phyloP scores from a whole-genome alignment of 1,284 basidiomycete genomes.

The Ceratobasidium sp. region DNA sequence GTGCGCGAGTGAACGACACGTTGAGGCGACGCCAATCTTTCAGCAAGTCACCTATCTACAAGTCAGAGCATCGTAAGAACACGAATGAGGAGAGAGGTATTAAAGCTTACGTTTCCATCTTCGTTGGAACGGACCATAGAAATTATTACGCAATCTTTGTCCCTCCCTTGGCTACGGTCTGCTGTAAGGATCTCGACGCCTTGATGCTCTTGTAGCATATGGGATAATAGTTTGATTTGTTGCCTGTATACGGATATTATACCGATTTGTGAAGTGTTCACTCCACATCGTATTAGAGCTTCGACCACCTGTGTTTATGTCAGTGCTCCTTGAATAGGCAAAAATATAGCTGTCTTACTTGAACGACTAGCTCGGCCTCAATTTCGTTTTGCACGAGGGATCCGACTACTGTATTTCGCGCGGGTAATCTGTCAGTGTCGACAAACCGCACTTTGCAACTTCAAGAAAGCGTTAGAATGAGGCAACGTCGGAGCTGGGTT shows the following conservation, averaged over 20 bases:
- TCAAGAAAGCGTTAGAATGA: not conserved
- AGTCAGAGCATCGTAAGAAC: slow-evolving; percentile 42
- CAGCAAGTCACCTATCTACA: slow-evolving; percentile 88
- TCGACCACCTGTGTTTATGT: slow-evolving; percentile 57
- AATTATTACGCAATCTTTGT: slow-evolving; percentile 95
- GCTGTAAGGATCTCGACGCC: slow-evolving; percentile 92
- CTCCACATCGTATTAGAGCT: slow-evolving; percentile 74
- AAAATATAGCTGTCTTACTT: slow-evolving; percentile 53
- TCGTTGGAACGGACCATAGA: slow-evolving; percentile 92
- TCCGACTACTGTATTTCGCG: slow-evolving; percentile 82
- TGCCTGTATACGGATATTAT: slow-evolving; percentile 94
- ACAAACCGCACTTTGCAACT: slow-evolving; percentile 91
- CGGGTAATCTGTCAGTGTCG: slow-evolving; percentile 88
- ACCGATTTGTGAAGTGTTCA: slow-evolving; percentile 80
- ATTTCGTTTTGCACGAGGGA: slow-evolving; percentile 89
- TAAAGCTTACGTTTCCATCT: slow-evolving; percentile 69
- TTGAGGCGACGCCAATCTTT: slow-evolving; percentile 97
- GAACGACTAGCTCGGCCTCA: slow-evolving; percentile 71
- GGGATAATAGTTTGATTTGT: slow-evolving; percentile 87
- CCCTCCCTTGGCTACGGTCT: slow-evolving; percentile 94
- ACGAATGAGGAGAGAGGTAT: slow-evolving; percentile 37
- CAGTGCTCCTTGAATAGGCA: not conserved
- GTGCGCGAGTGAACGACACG: slow-evolving; percentile 94
- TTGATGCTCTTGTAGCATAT: slow-evolving; percentile 66
- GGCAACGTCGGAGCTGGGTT: not conserved